Conservation (phyloP, 345 rosid genomes). For the Camelina sativa region DNA sequence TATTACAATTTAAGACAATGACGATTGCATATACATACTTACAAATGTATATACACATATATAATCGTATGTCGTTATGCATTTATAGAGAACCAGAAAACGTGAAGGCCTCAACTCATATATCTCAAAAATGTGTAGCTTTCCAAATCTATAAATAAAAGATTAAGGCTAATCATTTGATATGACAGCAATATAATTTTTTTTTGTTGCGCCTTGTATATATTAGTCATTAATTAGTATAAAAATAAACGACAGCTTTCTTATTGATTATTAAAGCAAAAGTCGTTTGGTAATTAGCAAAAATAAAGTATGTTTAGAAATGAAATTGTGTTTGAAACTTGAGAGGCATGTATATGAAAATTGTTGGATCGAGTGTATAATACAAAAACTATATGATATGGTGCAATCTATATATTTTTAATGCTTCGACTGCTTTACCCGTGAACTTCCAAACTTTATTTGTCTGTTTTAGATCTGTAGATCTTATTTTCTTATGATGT, state of each 20-base stretch:
- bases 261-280: background rate
- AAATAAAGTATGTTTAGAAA: background rate
- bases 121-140: constrained; percentile 17
- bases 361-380: background rate
- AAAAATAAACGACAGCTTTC: constrained; percentile 21
- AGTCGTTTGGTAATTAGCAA: constrained; percentile 1
- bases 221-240: background rate
- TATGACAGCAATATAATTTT: constrained; percentile 15
- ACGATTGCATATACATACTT: constrained; percentile 25
- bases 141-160: constrained; percentile 19
- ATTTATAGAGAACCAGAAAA: background rate
- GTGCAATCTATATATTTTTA: background rate
- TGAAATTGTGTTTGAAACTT: background rate
- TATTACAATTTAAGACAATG: constrained; percentile 33
- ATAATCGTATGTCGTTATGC: background rate
- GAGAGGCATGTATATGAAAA: background rate
- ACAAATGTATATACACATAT: background rate
- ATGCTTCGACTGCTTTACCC: background rate
- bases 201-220: constrained; percentile 4
- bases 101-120: constrained; percentile 45
- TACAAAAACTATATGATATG: background rate
- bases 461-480: background rate
- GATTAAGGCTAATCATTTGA: constrained; percentile 39
- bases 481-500: background rate
- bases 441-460: background rate